These are phyloP conservation scores for Poa annua DNA, from an alignment of 176 grass and related monocot genomes.

Conservation along the genomic window DNA sequence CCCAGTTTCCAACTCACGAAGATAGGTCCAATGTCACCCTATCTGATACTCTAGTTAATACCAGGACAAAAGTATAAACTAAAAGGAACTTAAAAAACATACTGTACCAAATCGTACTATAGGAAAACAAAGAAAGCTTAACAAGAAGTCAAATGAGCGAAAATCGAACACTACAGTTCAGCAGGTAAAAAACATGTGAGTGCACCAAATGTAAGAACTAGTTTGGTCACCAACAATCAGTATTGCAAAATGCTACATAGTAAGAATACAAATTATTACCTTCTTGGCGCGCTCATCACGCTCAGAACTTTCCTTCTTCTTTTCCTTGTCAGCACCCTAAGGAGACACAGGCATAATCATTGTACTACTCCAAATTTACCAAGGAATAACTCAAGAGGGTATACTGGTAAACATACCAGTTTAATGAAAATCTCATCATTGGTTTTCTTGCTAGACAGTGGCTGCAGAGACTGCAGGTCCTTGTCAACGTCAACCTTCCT, in stretches of 20 bases:
- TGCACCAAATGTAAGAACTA: background rate
- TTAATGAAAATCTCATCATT: conserved; percentile 83
- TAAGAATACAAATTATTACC: conserved; percentile 42
- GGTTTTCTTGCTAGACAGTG: conserved; percentile 73
- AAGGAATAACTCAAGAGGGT: background rate
- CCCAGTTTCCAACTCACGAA: background rate
- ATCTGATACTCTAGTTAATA: background rate
- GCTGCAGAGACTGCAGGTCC: conserved; percentile 79
- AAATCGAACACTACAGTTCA: background rate
- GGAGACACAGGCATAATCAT: background rate
- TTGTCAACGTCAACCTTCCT: conserved; percentile 89
- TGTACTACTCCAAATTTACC: background rate
- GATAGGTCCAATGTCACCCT: background rate
- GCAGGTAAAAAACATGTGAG: background rate
- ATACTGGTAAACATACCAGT: conserved; percentile 53
- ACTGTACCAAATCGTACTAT: background rate
- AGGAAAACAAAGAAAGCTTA: background rate
- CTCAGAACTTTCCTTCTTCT: conserved; percentile 83
- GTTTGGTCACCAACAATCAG: background rate
- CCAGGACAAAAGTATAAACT: background rate
- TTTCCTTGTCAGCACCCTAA: conserved; percentile 87
- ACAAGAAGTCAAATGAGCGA: background rate
- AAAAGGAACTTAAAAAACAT: background rate
- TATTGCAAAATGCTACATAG: background rate
- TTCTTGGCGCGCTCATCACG: conserved; percentile 81